Conservation (phyloP, 1,139 yeast genomes). For the Debaryomyces udenii region DNA sequence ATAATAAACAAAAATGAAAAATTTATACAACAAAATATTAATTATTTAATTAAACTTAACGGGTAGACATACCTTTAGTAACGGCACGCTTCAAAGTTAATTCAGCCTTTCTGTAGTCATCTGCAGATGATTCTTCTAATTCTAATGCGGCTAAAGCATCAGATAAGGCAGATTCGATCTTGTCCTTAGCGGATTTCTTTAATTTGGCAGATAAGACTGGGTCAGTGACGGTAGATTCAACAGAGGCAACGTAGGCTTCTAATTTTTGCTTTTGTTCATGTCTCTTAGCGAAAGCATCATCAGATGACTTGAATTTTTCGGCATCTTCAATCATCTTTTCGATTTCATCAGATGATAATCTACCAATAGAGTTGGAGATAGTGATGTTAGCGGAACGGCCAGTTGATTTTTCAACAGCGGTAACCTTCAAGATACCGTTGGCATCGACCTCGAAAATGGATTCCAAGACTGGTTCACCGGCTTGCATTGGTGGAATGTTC, state of each 20-base stretch:
- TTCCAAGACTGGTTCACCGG: slow-evolving; percentile 99
- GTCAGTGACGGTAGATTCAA: slow-evolving; percentile 96
- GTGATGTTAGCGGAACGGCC: slow-evolving; percentile 99
- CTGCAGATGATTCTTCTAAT: slow-evolving; percentile 95
- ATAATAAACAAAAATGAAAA: slow-evolving; percentile 23
- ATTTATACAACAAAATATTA: slow-evolving; percentile 25
- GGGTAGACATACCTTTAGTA: slow-evolving; percentile 99
- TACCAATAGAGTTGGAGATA: slow-evolving; percentile 99
- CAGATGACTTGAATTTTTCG: slow-evolving; percentile 98
- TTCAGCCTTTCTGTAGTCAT: slow-evolving; percentile 99
- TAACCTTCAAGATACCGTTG: slow-evolving; percentile 99
- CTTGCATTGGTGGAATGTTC: slow-evolving; percentile 98
- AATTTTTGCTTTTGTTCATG: slow-evolving; percentile 99
- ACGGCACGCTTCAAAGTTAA: slow-evolving; percentile 98
- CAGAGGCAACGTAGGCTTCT: slow-evolving; percentile 98
- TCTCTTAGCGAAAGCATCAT: slow-evolving; percentile 99
- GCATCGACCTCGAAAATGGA: slow-evolving; percentile 99
- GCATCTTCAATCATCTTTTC: slow-evolving; percentile 99
- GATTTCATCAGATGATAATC: slow-evolving; percentile 96
- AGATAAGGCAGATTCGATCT: slow-evolving; percentile 97
- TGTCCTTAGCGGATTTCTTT: slow-evolving; percentile 97
- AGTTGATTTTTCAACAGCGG: slow-evolving; percentile 98
- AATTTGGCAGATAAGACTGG: slow-evolving; percentile 98
- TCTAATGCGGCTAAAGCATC: slow-evolving; percentile 98
- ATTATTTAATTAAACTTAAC: slow-evolving; percentile 54